Evolutionary conservation across 495 filamentous ascomycete species (phyloP).

Genomic region (Echria macrotheca): DNA sequence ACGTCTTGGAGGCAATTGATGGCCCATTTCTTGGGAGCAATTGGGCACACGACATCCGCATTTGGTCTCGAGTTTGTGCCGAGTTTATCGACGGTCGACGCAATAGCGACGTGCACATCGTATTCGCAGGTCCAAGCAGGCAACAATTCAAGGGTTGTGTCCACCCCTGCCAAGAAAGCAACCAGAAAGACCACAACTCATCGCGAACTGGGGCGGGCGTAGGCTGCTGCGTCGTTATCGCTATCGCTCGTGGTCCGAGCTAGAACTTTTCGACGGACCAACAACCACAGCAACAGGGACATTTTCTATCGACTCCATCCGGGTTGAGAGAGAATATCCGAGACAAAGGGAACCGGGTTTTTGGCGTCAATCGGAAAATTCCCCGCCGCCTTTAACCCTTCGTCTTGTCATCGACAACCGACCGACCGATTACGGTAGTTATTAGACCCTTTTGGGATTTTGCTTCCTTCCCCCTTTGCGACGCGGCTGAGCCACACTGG

Average conservation of each 20-base stretch:
- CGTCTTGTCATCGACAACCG: background rate
- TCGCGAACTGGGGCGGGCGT: background rate
- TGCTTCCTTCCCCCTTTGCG: too few relatives aligned
- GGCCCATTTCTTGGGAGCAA: too few relatives aligned
- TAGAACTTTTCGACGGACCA: background rate
- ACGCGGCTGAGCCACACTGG: too few relatives aligned
- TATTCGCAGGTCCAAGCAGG: too few relatives aligned
- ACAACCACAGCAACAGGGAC: background rate
- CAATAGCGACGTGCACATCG: too few relatives aligned
- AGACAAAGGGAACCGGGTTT: background rate
- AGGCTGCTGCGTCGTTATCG: slow-evolving; percentile 11
- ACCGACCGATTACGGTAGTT: too few relatives aligned
- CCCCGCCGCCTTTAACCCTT: background rate
- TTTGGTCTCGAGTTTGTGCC: too few relatives aligned
- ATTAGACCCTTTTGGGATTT: too few relatives aligned
- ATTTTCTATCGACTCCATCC: background rate
- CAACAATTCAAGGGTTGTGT: too few relatives aligned
- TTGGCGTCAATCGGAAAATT: background rate
- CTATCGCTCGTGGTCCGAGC: slow-evolving; percentile 1
- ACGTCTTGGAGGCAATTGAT: too few relatives aligned
- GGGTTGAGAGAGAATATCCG: background rate
- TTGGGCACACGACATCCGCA: too few relatives aligned
- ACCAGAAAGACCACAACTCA: background rate
- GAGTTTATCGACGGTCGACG: too few relatives aligned
- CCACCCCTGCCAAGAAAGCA: slow-evolving; percentile 3